These are phyloP conservation scores for Candida awuae DNA, from an alignment of 805 yeast genomes.

Conservation along the genomic window DNA sequence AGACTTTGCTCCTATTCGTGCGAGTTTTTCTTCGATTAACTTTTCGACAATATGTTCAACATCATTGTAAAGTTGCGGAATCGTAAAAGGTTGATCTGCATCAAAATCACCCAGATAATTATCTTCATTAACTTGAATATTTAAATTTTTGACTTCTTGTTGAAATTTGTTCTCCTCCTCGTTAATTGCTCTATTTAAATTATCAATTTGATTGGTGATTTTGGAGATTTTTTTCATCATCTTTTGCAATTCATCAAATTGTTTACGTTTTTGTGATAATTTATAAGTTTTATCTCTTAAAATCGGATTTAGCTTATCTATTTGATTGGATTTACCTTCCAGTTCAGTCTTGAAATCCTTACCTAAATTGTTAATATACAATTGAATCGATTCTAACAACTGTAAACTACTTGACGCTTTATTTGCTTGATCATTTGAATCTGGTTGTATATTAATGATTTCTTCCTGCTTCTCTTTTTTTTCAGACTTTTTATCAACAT, in stretches of 20 bases:
- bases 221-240: conserved; percentile 38
- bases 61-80: conserved; percentile 50
- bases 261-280: conserved; percentile 40
- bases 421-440: not conserved
- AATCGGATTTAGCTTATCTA: conserved; percentile 46
- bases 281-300: conserved; percentile 49
- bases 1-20: conserved; percentile 1
- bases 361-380: conserved; percentile 44
- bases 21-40: not conserved
- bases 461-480: not conserved
- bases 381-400: conserved; percentile 43
- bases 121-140: conserved; percentile 28
- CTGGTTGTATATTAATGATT: conserved; percentile 1
- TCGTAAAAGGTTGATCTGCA: conserved; percentile 87
- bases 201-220: conserved; percentile 46
- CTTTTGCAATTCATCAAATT: conserved; percentile 44
- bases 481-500: conserved; percentile 24
- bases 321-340: conserved; percentile 40
- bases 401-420: conserved; percentile 24
- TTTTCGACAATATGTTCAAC: conserved; percentile 28
- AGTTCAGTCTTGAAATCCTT: conserved; percentile 54
- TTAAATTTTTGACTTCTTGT: conserved; percentile 28
- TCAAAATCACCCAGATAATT: conserved; percentile 53
- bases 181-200: conserved; percentile 53
- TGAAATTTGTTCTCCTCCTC: conserved; percentile 55